Conservation (phyloP, 2,329 filamentous ascomycete species). For the Cylindrodendrum hubeiense region DNA sequence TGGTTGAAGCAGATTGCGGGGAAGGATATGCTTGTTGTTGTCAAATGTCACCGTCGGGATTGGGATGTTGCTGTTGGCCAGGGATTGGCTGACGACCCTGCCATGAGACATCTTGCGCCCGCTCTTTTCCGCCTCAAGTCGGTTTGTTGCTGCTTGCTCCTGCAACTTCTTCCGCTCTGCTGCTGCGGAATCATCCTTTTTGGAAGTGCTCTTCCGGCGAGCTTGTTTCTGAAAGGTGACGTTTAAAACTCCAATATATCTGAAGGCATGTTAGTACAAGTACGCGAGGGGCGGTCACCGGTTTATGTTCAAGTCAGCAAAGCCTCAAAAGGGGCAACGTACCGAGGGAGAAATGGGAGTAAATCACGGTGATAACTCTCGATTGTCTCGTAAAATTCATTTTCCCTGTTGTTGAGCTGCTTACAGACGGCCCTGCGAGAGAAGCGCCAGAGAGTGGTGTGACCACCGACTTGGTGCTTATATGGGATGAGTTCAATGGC, state of each 20-base stretch:
- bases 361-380: slow-evolving; percentile 92
- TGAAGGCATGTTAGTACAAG: slow-evolving; percentile 52
- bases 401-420: slow-evolving; percentile 97
- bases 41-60: slow-evolving; percentile 93
- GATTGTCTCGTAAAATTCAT: slow-evolving; percentile 98
- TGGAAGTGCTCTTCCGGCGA: slow-evolving; percentile 71
- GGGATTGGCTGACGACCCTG: slow-evolving; percentile 77
- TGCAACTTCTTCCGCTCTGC: slow-evolving; percentile 53
- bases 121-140: slow-evolving; percentile 33
- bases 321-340: slow-evolving; percentile 43
- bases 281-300: not conserved
- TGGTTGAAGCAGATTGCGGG: slow-evolving; percentile 82
- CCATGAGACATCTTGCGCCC: slow-evolving; percentile 36
- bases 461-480: slow-evolving; percentile 96
- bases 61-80: slow-evolving; percentile 72
- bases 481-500: slow-evolving; percentile 98
- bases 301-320: not conserved
- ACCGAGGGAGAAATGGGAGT: slow-evolving; percentile 91
- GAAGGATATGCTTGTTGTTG: slow-evolving; percentile 94
- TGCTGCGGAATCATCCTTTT: slow-evolving; percentile 59
- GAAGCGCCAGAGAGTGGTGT: slow-evolving; percentile 96
- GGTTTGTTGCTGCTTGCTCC: slow-evolving; percentile 40
- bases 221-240: slow-evolving; percentile 91
- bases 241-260: slow-evolving; percentile 97
- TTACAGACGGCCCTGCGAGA: slow-evolving; percentile 97